phyloP scores from a whole-genome alignment of 2,329 filamentous ascomycete species.

The Diplodia intermedia region DNA sequence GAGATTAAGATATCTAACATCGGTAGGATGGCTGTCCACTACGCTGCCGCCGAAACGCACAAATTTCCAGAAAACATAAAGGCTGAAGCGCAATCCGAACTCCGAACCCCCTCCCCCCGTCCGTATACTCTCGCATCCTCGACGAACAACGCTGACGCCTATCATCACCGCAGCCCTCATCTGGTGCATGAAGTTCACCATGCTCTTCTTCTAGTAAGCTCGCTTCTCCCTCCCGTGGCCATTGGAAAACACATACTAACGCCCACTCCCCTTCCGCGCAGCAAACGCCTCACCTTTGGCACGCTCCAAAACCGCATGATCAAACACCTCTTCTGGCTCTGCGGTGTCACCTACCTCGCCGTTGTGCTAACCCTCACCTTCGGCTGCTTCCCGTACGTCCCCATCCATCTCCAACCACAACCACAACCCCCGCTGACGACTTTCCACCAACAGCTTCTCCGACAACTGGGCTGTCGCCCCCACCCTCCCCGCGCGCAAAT shows the following conservation, averaged over 20 bases:
- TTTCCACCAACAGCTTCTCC: slow-evolving; percentile 27
- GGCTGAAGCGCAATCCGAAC: too few species aligned
- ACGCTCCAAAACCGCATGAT: slow-evolving; percentile 43
- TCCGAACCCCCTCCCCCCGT: too few species aligned
- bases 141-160: slow-evolving; percentile 34
- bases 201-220: slow-evolving; percentile 41
- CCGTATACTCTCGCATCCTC: slow-evolving; percentile 12
- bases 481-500: slow-evolving; percentile 38
- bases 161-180: slow-evolving; percentile 43
- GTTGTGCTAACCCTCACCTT: slow-evolving; percentile 45
- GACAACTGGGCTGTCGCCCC: slow-evolving; percentile 43
- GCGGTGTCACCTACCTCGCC: slow-evolving; percentile 41
- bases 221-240: neutral
- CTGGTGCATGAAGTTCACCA: slow-evolving; percentile 46
- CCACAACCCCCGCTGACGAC: too few species aligned
- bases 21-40: too few species aligned
- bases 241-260: slow-evolving; percentile 34
- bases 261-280: neutral
- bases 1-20: too few species aligned
- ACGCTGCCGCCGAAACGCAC: too few species aligned
- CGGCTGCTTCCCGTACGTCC: slow-evolving; percentile 39
- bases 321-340: slow-evolving; percentile 40
- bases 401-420: too few species aligned
- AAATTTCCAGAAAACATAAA: too few species aligned
- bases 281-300: slow-evolving; percentile 44